Base-by-base conservation (phyloP, 1,139 yeast species). In the Lodderomyces theae region DNA sequence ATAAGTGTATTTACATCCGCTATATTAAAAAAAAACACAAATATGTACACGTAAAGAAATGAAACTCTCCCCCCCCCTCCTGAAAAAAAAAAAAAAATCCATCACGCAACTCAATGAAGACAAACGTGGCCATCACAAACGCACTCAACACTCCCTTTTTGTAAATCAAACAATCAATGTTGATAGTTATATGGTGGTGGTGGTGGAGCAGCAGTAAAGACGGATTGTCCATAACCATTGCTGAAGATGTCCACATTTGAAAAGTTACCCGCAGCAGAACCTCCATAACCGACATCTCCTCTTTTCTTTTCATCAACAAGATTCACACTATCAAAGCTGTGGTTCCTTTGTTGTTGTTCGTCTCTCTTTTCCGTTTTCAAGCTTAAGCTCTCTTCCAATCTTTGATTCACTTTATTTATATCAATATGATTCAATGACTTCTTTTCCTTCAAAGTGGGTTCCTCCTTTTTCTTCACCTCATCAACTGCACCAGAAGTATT, bases 381-480 rank as follows among this genome's bases (percentile, higher is more conserved):
- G n/a, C 50, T 47, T 32, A 56, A 44, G 35, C 48, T 47, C 32
- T 53, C 50, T 19, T 35, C 25, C 18, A 35, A 35, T 26, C 32
- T 24, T 34, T 35, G 31, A 18, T 56, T 56, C 32, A 61, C 54
- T 23, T 55, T 60, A 38, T 56, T 60, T 34, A 67, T 60, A 43
- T 69, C 71, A 36, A 69, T 56, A 45, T 63, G 60, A 47, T 64
- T 65, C 36, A 58, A 57, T 17, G 50, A 46, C 31, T 49, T 49
- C 39, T 40, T 43, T 4, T 42, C 43, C 18, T 28, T 28, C 31
- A 28, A 28, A 6, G 39, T 38, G 12, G 35, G 29, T 11, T 32
- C 38, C 3, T 6, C 13, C 17, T 29, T 26, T 10, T 31, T 25
- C 9, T 16, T 28, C 21, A 21, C 28, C 31, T 12, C 23, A 15